Evolutionary conservation across 2,329 filamentous ascomycete genomes (phyloP).

Genomic region (Alternaria alternata): DNA sequence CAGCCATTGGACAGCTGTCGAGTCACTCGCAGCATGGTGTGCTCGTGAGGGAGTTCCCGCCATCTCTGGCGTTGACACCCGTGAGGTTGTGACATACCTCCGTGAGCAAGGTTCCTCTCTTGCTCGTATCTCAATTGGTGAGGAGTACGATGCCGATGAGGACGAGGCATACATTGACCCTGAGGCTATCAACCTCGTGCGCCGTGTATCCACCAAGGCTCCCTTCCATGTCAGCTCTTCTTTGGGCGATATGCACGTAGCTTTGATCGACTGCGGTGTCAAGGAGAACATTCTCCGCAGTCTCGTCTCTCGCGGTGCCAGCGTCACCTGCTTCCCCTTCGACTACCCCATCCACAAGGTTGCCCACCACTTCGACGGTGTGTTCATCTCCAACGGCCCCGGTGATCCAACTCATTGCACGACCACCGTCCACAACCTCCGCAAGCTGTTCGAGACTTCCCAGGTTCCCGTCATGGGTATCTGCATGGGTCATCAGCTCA

Average conservation of each 20-base stretch:
- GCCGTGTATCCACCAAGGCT: slow-evolving; percentile 95
- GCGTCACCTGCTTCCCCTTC: slow-evolving; percentile 93
- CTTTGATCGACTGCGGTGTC: slow-evolving; percentile 96
- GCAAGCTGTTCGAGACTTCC: slow-evolving; percentile 88
- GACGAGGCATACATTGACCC: slow-evolving; percentile 96
- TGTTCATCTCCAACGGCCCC: slow-evolving; percentile 99
- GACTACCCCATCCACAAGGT: slow-evolving; percentile 99
- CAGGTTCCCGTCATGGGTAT: slow-evolving; percentile 96
- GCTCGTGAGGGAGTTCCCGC: slow-evolving; percentile 94
- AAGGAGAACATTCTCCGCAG: slow-evolving; percentile 99
- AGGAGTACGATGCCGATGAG: slow-evolving; percentile 98
- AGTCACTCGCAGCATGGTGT: slow-evolving; percentile 93
- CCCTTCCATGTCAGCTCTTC: slow-evolving; percentile 93
- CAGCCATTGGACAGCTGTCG: slow-evolving; percentile 98
- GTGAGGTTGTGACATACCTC: slow-evolving; percentile 93
- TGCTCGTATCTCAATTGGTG: slow-evolving; percentile 91
- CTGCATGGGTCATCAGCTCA: slow-evolving; percentile 94
- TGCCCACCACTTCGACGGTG: slow-evolving; percentile 94
- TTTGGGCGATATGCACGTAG: slow-evolving; percentile 86
- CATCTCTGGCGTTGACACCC: slow-evolving; percentile 96
- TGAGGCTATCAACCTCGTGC: slow-evolving; percentile 94
- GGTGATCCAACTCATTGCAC: slow-evolving; percentile 98
- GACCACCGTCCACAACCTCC: slow-evolving; percentile 90
- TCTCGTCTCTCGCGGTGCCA: slow-evolving; percentile 88
- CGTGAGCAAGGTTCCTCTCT: slow-evolving; percentile 97